These are phyloP conservation scores for Durotheca rogersii DNA, from an alignment of 495 filamentous ascomycete species.

Conservation along the genomic window DNA sequence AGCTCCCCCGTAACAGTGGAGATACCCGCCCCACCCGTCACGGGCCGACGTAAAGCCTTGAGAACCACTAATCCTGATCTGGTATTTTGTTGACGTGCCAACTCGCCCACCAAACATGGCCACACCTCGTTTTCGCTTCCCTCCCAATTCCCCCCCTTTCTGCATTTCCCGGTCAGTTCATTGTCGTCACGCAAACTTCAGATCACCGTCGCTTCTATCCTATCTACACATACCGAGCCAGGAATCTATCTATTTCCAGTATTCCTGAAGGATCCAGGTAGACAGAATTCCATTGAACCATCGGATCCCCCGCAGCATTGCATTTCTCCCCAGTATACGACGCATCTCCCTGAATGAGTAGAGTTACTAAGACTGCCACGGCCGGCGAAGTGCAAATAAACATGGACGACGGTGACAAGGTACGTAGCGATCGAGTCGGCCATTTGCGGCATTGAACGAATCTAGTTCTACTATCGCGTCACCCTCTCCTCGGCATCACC, in stretches of 20 bases:
- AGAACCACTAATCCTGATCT: conserved; percentile 15
- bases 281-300: not conserved
- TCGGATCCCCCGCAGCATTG: not conserved
- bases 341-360: conserved; percentile 33
- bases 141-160: not conserved
- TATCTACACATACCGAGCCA: not conserved
- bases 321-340: conserved; percentile 6
- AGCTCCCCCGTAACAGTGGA: no score
- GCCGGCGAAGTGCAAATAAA: conserved; percentile 39
- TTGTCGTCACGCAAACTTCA: not conserved
- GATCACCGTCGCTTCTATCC: not conserved
- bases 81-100: conserved; percentile 38
- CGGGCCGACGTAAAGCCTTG: conserved; percentile 7
- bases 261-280: not conserved
- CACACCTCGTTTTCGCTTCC: not conserved
- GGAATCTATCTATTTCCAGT: not conserved
- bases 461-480: no score
- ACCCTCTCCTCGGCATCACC: no score
- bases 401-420: conserved; percentile 45
- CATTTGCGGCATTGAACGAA: not conserved
- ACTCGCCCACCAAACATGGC: conserved; percentile 29
- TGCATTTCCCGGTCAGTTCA: conserved; percentile 12
- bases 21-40: not conserved
- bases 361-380: conserved; percentile 22
- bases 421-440: conserved; percentile 15